Evolutionary conservation across 106 monocot genomes (phyloP).

Genomic region (Dioscorea alata): DNA sequence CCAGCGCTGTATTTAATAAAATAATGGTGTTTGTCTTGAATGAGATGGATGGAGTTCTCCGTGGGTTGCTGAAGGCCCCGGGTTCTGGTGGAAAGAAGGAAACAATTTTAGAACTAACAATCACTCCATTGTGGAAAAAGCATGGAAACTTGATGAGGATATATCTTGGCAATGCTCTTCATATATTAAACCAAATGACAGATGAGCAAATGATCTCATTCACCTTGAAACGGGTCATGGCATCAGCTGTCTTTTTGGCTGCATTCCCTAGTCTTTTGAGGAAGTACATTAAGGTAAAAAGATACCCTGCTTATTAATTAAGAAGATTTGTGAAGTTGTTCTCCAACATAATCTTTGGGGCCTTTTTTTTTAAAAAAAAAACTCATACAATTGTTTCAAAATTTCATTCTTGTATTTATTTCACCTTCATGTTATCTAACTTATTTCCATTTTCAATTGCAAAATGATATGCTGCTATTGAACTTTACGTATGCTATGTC

Average conservation of each 20-base stretch:
- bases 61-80: conserved; percentile 57
- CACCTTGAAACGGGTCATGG: conserved; percentile 80
- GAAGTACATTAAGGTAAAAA: conserved; percentile 84
- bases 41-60: conserved; percentile 90
- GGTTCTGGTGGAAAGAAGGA: conserved; percentile 85
- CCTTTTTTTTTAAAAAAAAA: neutral
- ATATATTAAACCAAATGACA: conserved; percentile 94
- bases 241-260: conserved; percentile 80
- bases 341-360: neutral
- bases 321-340: neutral
- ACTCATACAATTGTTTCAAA: too few species aligned
- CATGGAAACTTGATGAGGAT: conserved; percentile 69
- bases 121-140: conserved; percentile 55
- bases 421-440: too few species aligned
- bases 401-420: too few species aligned
- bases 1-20: conserved; percentile 81
- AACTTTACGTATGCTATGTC: neutral
- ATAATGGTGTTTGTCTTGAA: conserved; percentile 88
- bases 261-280: conserved; percentile 81
- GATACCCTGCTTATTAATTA: too few species aligned
- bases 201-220: conserved; percentile 96
- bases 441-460: too few species aligned
- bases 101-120: conserved; percentile 47
- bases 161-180: conserved; percentile 83
- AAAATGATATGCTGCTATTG: neutral